Evolutionary conservation across 139 green algal genomes (phyloP).

Genomic region (Picochlorum sp.): DNA sequence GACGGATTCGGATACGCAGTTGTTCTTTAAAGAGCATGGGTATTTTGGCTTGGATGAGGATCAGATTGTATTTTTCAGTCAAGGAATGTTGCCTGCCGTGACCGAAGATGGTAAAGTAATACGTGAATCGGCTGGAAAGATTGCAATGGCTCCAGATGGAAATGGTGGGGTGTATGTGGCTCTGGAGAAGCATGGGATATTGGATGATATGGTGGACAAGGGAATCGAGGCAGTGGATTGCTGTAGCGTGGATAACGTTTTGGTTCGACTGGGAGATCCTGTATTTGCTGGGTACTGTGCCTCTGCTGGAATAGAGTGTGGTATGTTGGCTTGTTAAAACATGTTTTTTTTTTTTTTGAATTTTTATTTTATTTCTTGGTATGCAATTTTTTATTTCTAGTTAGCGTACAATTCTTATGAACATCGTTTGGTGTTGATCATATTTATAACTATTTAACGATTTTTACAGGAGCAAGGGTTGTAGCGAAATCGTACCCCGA

Average conservation of each 20-base stretch:
- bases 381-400: too few relatives aligned
- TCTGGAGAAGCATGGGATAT: conserved; percentile 37
- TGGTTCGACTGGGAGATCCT: conserved; percentile 67
- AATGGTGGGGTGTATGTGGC: conserved; percentile 92
- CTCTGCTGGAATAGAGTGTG: conserved; percentile 27
- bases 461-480: conserved; percentile 49
- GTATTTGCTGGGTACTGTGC: conserved; percentile 69
- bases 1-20: conserved; percentile 66
- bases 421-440: neutral
- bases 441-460: too few relatives aligned
- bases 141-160: conserved; percentile 82
- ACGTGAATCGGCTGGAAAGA: conserved; percentile 28
- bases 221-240: conserved; percentile 77
- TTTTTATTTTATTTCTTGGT: neutral
- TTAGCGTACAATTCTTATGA: conserved; percentile 1
- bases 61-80: conserved; percentile 77
- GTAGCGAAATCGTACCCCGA: conserved; percentile 62
- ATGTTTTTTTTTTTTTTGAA: too few relatives aligned
- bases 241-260: conserved; percentile 82
- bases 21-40: conserved; percentile 50
- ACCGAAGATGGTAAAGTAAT: conserved; percentile 76
- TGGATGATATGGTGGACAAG: conserved; percentile 52
- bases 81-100: conserved; percentile 75
- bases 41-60: conserved; percentile 63
- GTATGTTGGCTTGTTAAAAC: too few relatives aligned